These are phyloP conservation scores for Chloropicon primus DNA, from an alignment of 139 green algal species.

Conservation along the genomic window DNA sequence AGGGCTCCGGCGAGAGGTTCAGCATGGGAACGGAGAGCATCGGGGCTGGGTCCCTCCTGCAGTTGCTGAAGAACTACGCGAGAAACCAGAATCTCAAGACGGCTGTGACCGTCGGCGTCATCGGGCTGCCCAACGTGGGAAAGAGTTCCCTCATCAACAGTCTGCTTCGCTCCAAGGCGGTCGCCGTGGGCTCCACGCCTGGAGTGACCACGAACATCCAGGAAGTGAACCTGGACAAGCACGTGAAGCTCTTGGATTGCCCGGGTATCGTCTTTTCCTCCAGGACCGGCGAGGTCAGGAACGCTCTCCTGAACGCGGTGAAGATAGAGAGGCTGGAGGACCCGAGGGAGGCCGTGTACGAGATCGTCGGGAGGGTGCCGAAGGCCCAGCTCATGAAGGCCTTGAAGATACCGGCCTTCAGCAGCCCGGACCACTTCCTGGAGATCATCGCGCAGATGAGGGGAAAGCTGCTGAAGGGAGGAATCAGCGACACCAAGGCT, in stretches of 20 bases:
- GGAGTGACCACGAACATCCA: slow-evolving; percentile 67
- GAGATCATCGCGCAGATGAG: slow-evolving; percentile 46
- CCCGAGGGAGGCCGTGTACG: slow-evolving; percentile 35
- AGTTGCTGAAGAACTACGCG: slow-evolving; percentile 98
- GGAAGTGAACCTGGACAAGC: slow-evolving; percentile 87
- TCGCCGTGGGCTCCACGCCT: slow-evolving; percentile 39
- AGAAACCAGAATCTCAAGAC: slow-evolving; percentile 72
- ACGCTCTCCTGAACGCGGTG: slow-evolving; percentile 72
- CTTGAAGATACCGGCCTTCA: slow-evolving; percentile 65
- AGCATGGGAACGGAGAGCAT: slow-evolving; percentile 28
- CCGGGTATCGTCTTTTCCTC: slow-evolving; percentile 69
- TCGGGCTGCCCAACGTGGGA: slow-evolving; percentile 96
- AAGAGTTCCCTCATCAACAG: slow-evolving; percentile 96
- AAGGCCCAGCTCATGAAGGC: slow-evolving; percentile 69
- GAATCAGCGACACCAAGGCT: slow-evolving; percentile 43
- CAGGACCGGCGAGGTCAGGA: slow-evolving; percentile 37
- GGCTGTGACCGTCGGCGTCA: slow-evolving; percentile 87
- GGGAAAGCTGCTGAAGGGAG: slow-evolving; percentile 75
- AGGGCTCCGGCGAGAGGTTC: background rate
- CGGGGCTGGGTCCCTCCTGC: slow-evolving; percentile 83
- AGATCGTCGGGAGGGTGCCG: slow-evolving; percentile 75
- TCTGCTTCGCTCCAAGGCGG: slow-evolving; percentile 73
- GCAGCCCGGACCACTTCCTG: slow-evolving; percentile 59
- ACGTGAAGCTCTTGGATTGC: slow-evolving; percentile 86
- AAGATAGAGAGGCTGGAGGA: slow-evolving; percentile 75